phyloP scores from a whole-genome alignment of 345 rosid species.

The Gossypium arboreum region DNA sequence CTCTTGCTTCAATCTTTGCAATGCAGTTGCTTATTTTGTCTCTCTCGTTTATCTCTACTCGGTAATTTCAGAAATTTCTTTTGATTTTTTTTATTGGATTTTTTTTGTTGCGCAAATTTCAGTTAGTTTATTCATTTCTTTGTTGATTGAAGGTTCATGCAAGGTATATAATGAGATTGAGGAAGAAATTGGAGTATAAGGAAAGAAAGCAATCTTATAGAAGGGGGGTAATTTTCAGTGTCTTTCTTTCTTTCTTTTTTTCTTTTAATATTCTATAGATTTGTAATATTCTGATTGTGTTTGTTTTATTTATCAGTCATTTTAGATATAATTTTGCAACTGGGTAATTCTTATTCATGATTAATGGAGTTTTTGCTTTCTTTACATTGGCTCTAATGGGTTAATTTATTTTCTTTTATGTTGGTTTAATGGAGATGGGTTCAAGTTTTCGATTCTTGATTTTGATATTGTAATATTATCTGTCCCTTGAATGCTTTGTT shows the following conservation, averaged over 20 bases:
- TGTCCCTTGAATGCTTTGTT: constrained; percentile 10
- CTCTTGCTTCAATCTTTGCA: constrained; percentile 48
- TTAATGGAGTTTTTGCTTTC: not conserved
- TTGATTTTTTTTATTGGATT: not conserved
- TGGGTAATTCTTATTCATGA: not conserved
- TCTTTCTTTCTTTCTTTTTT: not conserved
- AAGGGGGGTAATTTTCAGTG: constrained; percentile 49
- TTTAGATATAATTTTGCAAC: not conserved
- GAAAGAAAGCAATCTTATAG: constrained; percentile 63
- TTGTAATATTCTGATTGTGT: not conserved
- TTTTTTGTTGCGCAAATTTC: not conserved
- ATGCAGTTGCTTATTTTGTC: constrained; percentile 47
- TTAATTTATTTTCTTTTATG: not conserved
- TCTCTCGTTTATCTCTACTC: constrained; percentile 61
- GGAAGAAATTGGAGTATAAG: constrained; percentile 54
- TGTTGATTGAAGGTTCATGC: constrained; percentile 59
- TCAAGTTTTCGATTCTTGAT: not conserved
- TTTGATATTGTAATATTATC: not conserved
- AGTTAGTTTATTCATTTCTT: constrained; percentile 3
- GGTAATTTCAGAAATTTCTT: constrained; percentile 36
- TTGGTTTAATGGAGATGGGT: not conserved
- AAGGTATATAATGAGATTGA: constrained; percentile 52
- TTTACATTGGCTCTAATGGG: not conserved
- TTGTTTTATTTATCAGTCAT: not conserved
- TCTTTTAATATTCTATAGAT: not conserved